Conservation (phyloP, 306 rosid species). For the Quercus glauca region DNA sequence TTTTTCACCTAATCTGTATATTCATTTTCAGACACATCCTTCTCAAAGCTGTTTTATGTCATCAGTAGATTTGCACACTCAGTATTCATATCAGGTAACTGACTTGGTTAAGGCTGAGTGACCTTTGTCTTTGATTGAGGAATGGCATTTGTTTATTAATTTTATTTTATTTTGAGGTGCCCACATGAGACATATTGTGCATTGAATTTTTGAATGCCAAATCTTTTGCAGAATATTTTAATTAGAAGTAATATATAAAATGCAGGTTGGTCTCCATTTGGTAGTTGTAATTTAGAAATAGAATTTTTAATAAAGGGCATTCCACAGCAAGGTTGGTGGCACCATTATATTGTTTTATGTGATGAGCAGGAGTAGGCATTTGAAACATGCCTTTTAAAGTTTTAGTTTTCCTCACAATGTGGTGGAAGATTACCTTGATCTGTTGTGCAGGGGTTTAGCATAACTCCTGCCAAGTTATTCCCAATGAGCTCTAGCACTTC, state of each 20-base stretch:
- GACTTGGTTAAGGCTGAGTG: not conserved
- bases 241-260: not conserved
- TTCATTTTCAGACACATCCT: slow-evolving; percentile 69
- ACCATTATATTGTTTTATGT: not conserved
- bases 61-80: slow-evolving; percentile 87
- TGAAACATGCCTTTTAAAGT: not conserved
- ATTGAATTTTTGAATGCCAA: slow-evolving; percentile 1
- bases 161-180: not conserved
- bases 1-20: not conserved
- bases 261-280: slow-evolving; percentile 3
- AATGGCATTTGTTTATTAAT: not conserved
- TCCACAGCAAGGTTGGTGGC: not conserved
- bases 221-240: not conserved
- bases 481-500: too few species aligned
- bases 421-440: too few species aligned
- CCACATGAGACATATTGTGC: not conserved
- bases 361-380: not conserved
- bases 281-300: slow-evolving; percentile 12
- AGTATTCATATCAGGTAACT: slow-evolving; percentile 76
- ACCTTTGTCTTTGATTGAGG: slow-evolving; percentile 12
- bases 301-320: not conserved
- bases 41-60: slow-evolving; percentile 90
- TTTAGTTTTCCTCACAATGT: too few species aligned
- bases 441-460: too few species aligned
- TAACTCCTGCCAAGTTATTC: too few species aligned